Percentiles rank a stretch among this genome's conserved stretches.
These are phyloP conservation scores for Neospora caninum DNA, from an alignment of 169 alveolate genomes.

Conservation along the genomic window DNA sequence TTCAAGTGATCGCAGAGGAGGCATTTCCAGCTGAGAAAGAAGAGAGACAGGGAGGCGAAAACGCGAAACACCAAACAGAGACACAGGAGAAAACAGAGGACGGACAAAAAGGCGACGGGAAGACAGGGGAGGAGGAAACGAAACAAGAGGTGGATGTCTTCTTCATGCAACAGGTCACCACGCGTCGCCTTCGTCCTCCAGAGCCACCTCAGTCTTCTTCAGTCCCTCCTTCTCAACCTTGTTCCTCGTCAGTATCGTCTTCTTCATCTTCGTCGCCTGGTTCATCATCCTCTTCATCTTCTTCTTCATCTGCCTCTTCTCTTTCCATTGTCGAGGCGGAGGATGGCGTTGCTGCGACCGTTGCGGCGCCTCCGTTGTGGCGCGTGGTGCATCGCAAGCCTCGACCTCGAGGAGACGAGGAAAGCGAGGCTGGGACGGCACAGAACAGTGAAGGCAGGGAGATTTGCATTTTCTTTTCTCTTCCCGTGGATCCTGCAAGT, in stretches of 20 bases:
- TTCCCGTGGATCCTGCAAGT: not conserved
- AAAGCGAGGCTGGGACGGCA: not conserved
- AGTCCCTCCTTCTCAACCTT: not conserved
- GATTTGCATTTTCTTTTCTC: not conserved
- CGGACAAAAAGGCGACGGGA: not conserved
- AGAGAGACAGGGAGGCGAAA: not conserved
- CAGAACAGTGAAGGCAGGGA: not conserved
- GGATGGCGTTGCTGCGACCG: not conserved
- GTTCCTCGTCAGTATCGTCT: not conserved
- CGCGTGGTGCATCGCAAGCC: not conserved
- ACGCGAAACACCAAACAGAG: not conserved
- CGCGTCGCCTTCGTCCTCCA: not conserved
- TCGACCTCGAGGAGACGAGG: not conserved
- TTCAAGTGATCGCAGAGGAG: not conserved
- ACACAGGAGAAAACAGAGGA: not conserved
- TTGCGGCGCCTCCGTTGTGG: not conserved
- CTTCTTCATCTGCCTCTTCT: not conserved
- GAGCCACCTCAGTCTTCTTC: not conserved
- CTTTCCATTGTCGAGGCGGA: not conserved
- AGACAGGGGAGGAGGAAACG: not conserved
- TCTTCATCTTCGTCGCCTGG: not conserved
- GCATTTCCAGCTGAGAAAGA: not conserved
- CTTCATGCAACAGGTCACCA: not conserved
- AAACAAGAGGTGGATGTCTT: no score
- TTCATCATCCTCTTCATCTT: not conserved